phyloP scores from a whole-genome alignment of 2,329 filamentous ascomycete genomes.

The Cadophora sp. region DNA sequence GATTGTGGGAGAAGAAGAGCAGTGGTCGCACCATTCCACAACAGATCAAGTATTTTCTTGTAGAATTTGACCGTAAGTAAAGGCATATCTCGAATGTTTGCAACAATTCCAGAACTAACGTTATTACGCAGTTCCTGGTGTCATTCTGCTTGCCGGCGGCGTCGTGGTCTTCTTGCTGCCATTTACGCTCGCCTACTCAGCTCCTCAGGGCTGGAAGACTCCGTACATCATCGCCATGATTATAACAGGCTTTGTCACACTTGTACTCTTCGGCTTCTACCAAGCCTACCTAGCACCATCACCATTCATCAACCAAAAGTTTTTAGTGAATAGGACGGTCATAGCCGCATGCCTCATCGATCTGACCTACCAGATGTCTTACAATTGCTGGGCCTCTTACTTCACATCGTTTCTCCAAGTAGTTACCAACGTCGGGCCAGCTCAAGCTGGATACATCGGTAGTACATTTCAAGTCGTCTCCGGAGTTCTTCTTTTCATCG shows the following conservation, averaged over 20 bases:
- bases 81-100: neutral
- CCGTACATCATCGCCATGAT: constrained; percentile 36
- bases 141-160: constrained; percentile 62
- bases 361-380: constrained; percentile 48
- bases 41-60: constrained; percentile 46
- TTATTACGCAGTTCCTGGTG: constrained; percentile 43
- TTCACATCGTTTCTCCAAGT: constrained; percentile 65
- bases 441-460: constrained; percentile 37
- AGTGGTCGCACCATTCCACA: constrained; percentile 34
- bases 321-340: constrained; percentile 35
- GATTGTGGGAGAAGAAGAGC: constrained; percentile 30
- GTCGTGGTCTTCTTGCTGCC: constrained; percentile 64
- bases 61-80: constrained; percentile 44
- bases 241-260: constrained; percentile 29
- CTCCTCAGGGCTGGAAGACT: constrained; percentile 31
- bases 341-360: constrained; percentile 45
- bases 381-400: constrained; percentile 60
- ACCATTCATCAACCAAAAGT: constrained; percentile 33
- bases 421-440: constrained; percentile 46
- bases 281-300: constrained; percentile 48
- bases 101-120: constrained; percentile 30
- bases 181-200: constrained; percentile 36
- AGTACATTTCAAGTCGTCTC: constrained; percentile 58
- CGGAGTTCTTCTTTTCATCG: constrained; percentile 58
- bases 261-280: constrained; percentile 35